Evolutionary conservation across 192 early-diverging fungal genomes (phyloP).

Genomic region (Backusella circina): DNA sequence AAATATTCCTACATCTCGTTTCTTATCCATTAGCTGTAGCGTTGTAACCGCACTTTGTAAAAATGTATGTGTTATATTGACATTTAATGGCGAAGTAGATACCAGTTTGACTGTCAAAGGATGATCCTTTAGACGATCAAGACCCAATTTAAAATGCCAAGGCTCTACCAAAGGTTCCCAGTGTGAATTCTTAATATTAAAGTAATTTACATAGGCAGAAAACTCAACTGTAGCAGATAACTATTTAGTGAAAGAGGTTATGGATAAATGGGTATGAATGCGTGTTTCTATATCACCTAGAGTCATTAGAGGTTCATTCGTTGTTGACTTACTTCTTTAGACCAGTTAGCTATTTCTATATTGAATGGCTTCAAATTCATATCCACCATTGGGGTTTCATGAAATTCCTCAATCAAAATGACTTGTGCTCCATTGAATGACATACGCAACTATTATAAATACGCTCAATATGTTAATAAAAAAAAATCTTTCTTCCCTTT

Average conservation of each 20-base stretch:
- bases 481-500: not conserved
- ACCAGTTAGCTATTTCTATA: constrained; percentile 85
- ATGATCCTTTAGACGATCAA: not conserved
- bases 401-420: constrained; percentile 91
- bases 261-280: not conserved
- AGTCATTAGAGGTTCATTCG: not conserved
- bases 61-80: constrained; percentile 86
- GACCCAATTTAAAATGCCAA: constrained; percentile 68
- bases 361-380: constrained; percentile 76
- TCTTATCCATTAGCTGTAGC: constrained; percentile 47
- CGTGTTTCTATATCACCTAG: constrained; percentile 1
- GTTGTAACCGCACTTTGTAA: constrained; percentile 65
- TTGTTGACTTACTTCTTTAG: constrained; percentile 45
- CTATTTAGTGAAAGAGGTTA: constrained; percentile 23
- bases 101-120: constrained; percentile 59
- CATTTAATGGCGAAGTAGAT: constrained; percentile 70
- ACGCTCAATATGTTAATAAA: too few relatives aligned
- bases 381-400: constrained; percentile 91
- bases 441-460: constrained; percentile 45
- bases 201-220: constrained; percentile 82
- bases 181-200: constrained; percentile 96
- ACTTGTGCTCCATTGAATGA: constrained; percentile 66
- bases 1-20: constrained; percentile 16
- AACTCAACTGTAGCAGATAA: constrained; percentile 60
- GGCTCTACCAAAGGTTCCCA: constrained; percentile 98